Base-by-base conservation (phyloP, 768 basidiomycete genomes). In the Collybia sp. region DNA sequence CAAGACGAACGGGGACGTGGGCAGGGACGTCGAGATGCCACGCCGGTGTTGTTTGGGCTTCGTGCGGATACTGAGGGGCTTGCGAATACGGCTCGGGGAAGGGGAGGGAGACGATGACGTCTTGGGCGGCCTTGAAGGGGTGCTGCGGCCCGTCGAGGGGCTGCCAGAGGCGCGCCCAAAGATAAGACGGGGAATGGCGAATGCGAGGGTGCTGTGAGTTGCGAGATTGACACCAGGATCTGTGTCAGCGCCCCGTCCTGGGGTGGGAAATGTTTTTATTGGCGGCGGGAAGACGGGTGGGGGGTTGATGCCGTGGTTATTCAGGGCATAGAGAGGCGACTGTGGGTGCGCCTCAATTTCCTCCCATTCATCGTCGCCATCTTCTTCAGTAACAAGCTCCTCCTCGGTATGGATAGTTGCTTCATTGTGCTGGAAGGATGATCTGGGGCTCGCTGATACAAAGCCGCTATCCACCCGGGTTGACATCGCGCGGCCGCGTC, bases 311-410 rank as follows among this genome's bases (percentile, higher is more conserved):
- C 48, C 55, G 10, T 44, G 39, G 33, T 51, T 53, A 16, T 49
- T 42, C 13, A 58, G 46, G 11, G 45, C 47, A 45, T 35, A 48
- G 8, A 51, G 39, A 4, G 53, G 49, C n/a, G 51, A 52, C 35
- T 48, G 33, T 18, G 53, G 48, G 12, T 30, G 37, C 2, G 46
- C 50, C 31, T 54, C 54, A 17, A 56, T 43, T 50, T 54, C 51
- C 36, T 56, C 55, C 55, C 57, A 58, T 15, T 52, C 53, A 2
- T 50, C 55, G 36, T 53, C 52, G 32, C 33, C 37, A n/a, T 42
- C 47, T 32, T 51, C 49, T 33, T 55, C 47, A 8, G 16, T 37
- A 17, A 46, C n/a, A 25, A 25, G 8, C 8, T 8, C 25, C 8
- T 8, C 25, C 25, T 25, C 8, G 8, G 25, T 3, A 25, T 25